These are phyloP conservation scores for Perilla frutescens DNA, from an alignment of 257 asterid genomes.

Conservation along the genomic window DNA sequence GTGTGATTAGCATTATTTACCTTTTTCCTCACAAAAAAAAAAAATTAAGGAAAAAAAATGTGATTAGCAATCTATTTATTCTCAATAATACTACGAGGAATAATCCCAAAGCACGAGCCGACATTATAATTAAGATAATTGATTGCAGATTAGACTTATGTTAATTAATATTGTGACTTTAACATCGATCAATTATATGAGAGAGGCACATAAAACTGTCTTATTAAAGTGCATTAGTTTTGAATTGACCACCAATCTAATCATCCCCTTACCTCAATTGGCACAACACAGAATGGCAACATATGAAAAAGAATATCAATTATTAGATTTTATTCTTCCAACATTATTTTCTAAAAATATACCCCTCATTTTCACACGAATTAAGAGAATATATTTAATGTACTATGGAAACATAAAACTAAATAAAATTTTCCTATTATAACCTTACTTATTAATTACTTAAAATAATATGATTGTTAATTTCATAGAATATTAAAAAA, in stretches of 20 bases:
- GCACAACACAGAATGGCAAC: not conserved
- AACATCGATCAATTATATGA: conserved; percentile 2
- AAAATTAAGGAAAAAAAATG: not conserved
- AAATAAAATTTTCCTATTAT: too few species aligned
- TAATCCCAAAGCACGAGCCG: conserved; percentile 10
- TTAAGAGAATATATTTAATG: too few species aligned
- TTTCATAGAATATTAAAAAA: too few species aligned
- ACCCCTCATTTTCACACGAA: too few species aligned
- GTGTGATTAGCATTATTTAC: conserved; percentile 8
- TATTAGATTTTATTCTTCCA: not conserved
- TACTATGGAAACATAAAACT: too few species aligned
- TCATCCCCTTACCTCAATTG: conserved; percentile 20
- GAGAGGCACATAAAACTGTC: not conserved
- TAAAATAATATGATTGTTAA: too few species aligned
- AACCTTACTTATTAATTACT: too few species aligned
- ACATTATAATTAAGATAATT: conserved; percentile 30
- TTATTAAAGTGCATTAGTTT: not conserved
- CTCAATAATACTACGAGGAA: conserved; percentile 16
- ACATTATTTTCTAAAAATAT: too few species aligned
- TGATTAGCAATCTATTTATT: conserved; percentile 14
- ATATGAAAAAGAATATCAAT: not conserved
- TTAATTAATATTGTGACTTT: conserved; percentile 6
- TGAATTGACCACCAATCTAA: conserved; percentile 25
- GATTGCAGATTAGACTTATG: conserved; percentile 26
- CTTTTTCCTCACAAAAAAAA: too few species aligned